Conservation (phyloP, 169 alveolate species). For the Theileria luwenshuni region DNA sequence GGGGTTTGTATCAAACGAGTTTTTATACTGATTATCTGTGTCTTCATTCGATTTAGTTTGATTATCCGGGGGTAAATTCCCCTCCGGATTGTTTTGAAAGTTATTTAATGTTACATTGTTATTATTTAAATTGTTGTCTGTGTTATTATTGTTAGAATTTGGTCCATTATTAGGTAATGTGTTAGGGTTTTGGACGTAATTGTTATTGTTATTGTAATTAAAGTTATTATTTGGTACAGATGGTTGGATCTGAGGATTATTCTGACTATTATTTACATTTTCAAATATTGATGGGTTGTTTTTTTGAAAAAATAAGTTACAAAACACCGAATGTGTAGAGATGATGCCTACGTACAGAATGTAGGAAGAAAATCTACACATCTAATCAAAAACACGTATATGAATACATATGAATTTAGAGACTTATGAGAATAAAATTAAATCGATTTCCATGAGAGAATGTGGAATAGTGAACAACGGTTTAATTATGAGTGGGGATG, state of each 20-base stretch:
- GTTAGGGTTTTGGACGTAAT: background rate
- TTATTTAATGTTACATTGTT: conserved; percentile 3
- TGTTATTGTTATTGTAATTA: background rate
- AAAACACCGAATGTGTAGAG: conserved; percentile 1
- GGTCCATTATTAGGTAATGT: background rate
- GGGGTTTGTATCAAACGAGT: background rate
- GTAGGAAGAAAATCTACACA: conserved; percentile 17
- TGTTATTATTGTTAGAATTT: background rate
- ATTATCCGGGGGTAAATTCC: background rate
- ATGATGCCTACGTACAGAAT: background rate
- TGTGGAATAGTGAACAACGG: background rate
- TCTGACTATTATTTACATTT: background rate
- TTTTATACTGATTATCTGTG: conserved; percentile 11
- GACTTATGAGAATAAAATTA: background rate
- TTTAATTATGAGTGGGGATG: conserved; percentile 8
- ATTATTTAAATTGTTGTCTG: background rate
- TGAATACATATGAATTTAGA: background rate
- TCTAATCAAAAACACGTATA: conserved; percentile 1
- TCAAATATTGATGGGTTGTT: conserved; percentile 16
- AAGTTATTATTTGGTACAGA: conserved; percentile 2
- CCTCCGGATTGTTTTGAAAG: background rate
- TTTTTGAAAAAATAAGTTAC: conserved; percentile 13
- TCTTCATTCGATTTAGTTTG: too few relatives aligned
- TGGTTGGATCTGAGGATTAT: conserved; percentile 8
- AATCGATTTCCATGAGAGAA: background rate